Evolutionary conservation across 441 rosid species (phyloP), one percentile per base, ranked within the genome.

Genomic region (Aquilaria agallochum): DNA sequence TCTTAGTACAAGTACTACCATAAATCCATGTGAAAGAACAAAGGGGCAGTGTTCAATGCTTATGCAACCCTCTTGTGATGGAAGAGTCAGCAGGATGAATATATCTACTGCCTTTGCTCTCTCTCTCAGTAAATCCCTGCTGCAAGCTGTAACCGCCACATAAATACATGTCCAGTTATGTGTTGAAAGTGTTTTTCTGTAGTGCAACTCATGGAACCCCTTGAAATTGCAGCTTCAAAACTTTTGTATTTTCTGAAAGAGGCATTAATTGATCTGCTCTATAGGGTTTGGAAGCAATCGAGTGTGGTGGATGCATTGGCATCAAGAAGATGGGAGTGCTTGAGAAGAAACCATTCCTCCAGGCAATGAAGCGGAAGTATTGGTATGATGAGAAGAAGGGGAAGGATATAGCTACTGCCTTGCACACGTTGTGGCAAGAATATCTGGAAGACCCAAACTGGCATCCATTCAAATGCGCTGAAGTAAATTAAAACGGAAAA

Each of bases 291-390:
- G 82, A 76, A 74, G 89, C 82, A 55, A 40, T 75, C 54, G 44
- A 75, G 36, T 63, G 4, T 50, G 74, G 78, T 9, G 71, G 72
- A 61, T 57, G 69, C 68, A 84, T 95, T 67, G 87, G 92, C 59
- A 85, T 95, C 54, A 90, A 85, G 83, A 85, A 96, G 74, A 92
- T 95, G 99, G 98, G 99, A 71, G 98, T 89, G 75, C 93, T 95
- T 50, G 89, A 90, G 51, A 63, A 60, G 11, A 80, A 73, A 68
- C 95, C 98, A 3, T 92, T 95, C 76, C 68, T 78, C 46, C 86
- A 80, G 78, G 96, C 78, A 67, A 84, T 88, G 96, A 90, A 79
- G 76, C 71, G 58, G 72, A 88, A 68, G 66, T 71, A 63, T 59
- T 44, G 64, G 71, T 95, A 86, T 65, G 70, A 59, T 31, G 81